These are phyloP conservation scores for Erysimum cheiranthoides DNA, from an alignment of 345 rosid genomes.

Conservation along the genomic window DNA sequence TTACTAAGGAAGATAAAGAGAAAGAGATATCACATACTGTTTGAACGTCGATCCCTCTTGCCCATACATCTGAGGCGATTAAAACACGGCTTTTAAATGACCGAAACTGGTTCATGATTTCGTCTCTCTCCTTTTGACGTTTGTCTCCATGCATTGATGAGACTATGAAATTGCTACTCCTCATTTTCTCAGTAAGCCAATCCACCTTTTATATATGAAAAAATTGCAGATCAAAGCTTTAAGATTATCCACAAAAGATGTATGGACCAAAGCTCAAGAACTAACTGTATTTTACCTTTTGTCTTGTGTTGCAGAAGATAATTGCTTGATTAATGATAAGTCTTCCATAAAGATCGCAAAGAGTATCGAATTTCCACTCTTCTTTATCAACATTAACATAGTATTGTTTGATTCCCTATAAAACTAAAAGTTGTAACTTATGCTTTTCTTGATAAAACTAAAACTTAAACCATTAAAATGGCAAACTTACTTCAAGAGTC, in stretches of 20 bases:
- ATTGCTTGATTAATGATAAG: conserved; percentile 91
- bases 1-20: not conserved
- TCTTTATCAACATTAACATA: conserved; percentile 91
- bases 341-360: conserved; percentile 93
- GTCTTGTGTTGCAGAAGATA: conserved; percentile 94
- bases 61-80: conserved; percentile 99
- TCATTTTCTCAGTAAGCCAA: conserved; percentile 99
- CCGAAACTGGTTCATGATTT: conserved; percentile 83
- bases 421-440: not conserved
- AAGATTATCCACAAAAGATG: not conserved
- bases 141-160: conserved; percentile 99
- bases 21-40: conserved; percentile 56
- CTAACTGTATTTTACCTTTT: conserved; percentile 59
- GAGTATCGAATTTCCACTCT: conserved; percentile 97
- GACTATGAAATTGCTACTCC: conserved; percentile 79
- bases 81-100: conserved; percentile 81
- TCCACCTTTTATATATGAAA: conserved; percentile 67
- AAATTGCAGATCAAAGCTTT: conserved; percentile 5
- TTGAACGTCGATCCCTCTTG: conserved; percentile 94
- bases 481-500: conserved; percentile 71
- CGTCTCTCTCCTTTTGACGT: conserved; percentile 98
- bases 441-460: not conserved
- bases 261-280: conserved; percentile 12
- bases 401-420: conserved; percentile 90
- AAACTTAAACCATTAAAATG: not conserved